Conservation (phyloP, 495 filamentous ascomycete species). For the Aspergillus sparsus region DNA sequence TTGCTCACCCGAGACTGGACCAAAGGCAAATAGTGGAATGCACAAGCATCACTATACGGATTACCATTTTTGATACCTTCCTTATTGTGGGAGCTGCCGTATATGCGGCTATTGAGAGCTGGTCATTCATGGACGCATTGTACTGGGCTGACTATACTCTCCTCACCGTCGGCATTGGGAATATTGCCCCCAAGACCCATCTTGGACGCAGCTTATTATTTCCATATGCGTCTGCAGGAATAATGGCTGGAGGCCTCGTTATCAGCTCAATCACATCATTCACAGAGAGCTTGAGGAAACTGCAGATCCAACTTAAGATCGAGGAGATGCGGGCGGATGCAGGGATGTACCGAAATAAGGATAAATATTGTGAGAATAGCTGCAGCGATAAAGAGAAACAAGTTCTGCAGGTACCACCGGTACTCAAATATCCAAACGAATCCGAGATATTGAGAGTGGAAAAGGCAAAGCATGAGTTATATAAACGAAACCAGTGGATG, state of each 20-base stretch:
- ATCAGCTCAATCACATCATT: slow-evolving; percentile 65
- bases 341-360: slow-evolving; percentile 20
- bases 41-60: slow-evolving; percentile 86
- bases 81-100: slow-evolving; percentile 72
- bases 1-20: slow-evolving; percentile 64
- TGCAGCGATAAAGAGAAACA: no score
- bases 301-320: slow-evolving; percentile 60
- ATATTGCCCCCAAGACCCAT: slow-evolving; percentile 62
- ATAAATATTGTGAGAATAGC: not conserved
- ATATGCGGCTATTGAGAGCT: slow-evolving; percentile 71
- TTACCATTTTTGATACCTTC: slow-evolving; percentile 75
- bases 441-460: not conserved
- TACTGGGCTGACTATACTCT: slow-evolving; percentile 86
- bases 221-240: slow-evolving; percentile 77
- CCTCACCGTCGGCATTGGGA: slow-evolving; percentile 81
- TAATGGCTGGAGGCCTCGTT: slow-evolving; percentile 80
- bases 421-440: no score
- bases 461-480: not conserved
- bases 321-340: slow-evolving; percentile 63
- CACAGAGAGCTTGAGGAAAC: slow-evolving; percentile 59
- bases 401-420: no score
- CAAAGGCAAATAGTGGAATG: slow-evolving; percentile 74
- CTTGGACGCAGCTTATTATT: slow-evolving; percentile 69
- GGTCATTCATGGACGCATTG: slow-evolving; percentile 75
- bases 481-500: slow-evolving; percentile 22